Conservation (phyloP, 2,329 filamentous ascomycete genomes). For the Zymoseptoria crescenta region DNA sequence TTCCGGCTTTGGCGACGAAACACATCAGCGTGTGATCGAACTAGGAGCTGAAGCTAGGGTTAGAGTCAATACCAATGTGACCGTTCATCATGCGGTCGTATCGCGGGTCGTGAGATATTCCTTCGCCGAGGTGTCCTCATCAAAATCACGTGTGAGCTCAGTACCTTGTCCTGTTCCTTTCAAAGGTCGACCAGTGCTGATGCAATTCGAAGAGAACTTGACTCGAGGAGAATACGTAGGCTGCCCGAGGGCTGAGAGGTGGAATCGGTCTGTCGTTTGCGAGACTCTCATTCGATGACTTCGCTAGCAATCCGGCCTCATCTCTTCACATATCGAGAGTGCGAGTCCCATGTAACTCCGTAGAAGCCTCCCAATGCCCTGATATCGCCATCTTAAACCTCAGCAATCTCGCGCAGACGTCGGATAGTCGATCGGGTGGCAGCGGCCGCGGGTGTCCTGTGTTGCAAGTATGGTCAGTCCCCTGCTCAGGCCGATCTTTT, state of each 20-base stretch:
- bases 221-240: neutral
- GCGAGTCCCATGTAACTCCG: constrained; percentile 18
- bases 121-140: neutral
- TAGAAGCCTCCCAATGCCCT: constrained; percentile 22
- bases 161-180: neutral
- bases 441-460: constrained; percentile 81
- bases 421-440: constrained; percentile 94
- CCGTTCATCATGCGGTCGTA: neutral
- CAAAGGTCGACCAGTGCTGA: neutral
- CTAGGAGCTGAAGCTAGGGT: neutral
- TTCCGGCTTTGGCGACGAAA: neutral
- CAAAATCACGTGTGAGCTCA: neutral
- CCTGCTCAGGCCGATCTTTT: neutral
- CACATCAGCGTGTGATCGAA: neutral
- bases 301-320: constrained; percentile 19
- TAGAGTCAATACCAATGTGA: neutral
- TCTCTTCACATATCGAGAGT: constrained; percentile 13
- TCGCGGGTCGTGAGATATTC: neutral
- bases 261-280: constrained; percentile 7
- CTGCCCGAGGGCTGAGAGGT: neutral
- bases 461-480: constrained; percentile 8
- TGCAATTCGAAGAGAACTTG: neutral
- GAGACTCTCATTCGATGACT: constrained; percentile 20
- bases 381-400: constrained; percentile 57
- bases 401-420: constrained; percentile 93